Conservation (phyloP, 2,329 filamentous ascomycete species). For the Pestalotiopsis sp. region DNA sequence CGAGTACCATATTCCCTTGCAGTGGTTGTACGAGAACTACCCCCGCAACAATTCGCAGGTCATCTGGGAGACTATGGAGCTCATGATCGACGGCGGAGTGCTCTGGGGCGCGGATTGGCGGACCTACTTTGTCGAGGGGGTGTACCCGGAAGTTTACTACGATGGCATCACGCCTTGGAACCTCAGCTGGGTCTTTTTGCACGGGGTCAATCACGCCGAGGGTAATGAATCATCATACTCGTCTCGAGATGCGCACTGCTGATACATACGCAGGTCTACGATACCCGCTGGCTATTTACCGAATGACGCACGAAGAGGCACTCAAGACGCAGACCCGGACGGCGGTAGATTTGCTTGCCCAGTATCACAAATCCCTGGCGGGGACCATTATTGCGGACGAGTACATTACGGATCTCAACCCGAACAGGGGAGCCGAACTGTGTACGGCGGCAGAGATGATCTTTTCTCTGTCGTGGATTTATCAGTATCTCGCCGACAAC, state of each 20-base stretch:
- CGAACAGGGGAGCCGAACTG: conserved; percentile 36
- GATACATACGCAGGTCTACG: conserved; percentile 34
- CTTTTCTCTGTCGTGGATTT: conserved; percentile 32
- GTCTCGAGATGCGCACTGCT: neutral
- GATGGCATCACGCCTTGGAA: conserved; percentile 24
- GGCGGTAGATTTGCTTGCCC: conserved; percentile 38
- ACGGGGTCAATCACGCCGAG: conserved; percentile 48
- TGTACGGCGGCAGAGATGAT: conserved; percentile 32
- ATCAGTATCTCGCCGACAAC: conserved; percentile 27
- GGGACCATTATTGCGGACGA: conserved; percentile 46
- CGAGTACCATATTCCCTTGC: conserved; percentile 41
- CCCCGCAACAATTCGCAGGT: conserved; percentile 34
- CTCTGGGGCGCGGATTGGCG: conserved; percentile 33
- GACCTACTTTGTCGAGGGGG: conserved; percentile 33
- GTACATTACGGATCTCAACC: conserved; percentile 38
- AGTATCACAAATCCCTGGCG: conserved; percentile 41
- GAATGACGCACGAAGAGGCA: conserved; percentile 38
- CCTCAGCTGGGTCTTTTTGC: conserved; percentile 38
- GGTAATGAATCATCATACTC: conserved; percentile 25
- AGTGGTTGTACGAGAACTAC: conserved; percentile 40
- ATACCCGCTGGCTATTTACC: conserved; percentile 41
- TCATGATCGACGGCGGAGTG: conserved; percentile 34
- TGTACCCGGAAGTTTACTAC: conserved; percentile 30
- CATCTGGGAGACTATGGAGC: conserved; percentile 43
- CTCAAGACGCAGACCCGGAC: conserved; percentile 38